Conservation (phyloP, 1,139 yeast genomes). For the Pichia sp. region DNA sequence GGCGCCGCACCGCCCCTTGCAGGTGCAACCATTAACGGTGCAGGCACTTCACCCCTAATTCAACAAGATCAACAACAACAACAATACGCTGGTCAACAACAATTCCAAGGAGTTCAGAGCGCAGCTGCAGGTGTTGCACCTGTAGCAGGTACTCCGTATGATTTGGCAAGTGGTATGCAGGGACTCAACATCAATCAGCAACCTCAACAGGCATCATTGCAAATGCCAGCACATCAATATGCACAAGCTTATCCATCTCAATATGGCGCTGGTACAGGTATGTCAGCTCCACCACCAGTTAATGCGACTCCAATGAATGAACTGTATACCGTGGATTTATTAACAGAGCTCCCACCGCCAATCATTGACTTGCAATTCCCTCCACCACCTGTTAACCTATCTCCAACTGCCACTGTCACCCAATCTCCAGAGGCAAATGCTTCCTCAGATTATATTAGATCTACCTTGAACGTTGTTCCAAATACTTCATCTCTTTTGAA, state of each 20-base stretch:
- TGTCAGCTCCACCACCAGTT: conserved; percentile 1
- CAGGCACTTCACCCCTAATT: no score
- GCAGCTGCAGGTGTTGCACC: conserved; percentile 5
- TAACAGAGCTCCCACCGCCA: conserved; percentile 81
- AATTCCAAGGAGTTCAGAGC: no score
- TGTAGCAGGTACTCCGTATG: no score
- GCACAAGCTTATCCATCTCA: no score
- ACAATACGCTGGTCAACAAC: no score
- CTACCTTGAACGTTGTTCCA: conserved; percentile 87
- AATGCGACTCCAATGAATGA: no score
- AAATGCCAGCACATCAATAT: no score
- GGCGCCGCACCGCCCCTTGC: no score
- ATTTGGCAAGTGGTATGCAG: background rate
- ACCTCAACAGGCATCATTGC: conserved; percentile 4
- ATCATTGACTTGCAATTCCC: conserved; percentile 77
- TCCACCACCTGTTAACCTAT: conserved; percentile 87
- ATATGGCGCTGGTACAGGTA: background rate
- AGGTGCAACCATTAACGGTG: no score
- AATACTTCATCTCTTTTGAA: conserved; percentile 63
- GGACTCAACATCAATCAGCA: background rate
- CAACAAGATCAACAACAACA: no score
- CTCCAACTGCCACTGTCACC: conserved; percentile 53
- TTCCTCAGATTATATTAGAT: conserved; percentile 68
- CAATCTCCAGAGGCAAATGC: conserved; percentile 63
- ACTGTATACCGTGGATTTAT: conserved; percentile 77